Base-by-base conservation (phyloP, 805 yeast genomes). In the Saccharomycopsis babjevae region DNA sequence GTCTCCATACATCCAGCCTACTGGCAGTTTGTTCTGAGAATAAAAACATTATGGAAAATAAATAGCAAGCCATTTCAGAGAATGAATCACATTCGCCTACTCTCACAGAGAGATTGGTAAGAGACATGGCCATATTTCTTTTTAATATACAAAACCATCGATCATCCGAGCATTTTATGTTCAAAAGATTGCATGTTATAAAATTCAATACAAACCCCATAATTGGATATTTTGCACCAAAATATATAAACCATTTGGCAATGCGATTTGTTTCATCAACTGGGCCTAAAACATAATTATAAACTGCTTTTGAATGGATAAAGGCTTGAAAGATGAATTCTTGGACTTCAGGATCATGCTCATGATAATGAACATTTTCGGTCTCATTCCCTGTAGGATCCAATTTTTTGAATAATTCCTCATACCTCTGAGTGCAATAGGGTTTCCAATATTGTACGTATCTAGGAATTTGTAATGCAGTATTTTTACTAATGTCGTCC, bases 61-160 rank as follows among this genome's bases (percentile, higher is more conserved):
- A 46, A 25, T 39, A 56, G 22, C 58, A 56, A n/a, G 58, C 46
- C 58, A 56, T 56, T 15, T 38, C 50, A 20, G 36, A n/a, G 22
- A 56, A 56, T n/a, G 58, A 56, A 32, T 56, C 58, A 13, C 58
- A 39, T 34, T 38, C 52, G 20, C 52, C 46, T 25, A 56, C 52
- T 22, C 52, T 39, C 22, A 11, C 46, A 10, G 52, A 40, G 15
- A 56, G 36, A 28, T 39, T 56, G 1, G 50, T 28, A 15, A 56
- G 38, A 42, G 58, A 32, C 7, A 20, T 46, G 4, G 39, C 28
- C 58, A 56, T 56, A 18, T 42, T 39, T n/a, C 52, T 40, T 34
- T 56, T 28, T 20, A 55, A 42, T 42, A 55, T 42, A 42, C 57
- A 55, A 36, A 25, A 16, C 58, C 52, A 39, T 28, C 50, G 52